These are phyloP conservation scores for Naegleria lovaniensis DNA, from an alignment of 208 protist species.

Conservation along the genomic window DNA sequence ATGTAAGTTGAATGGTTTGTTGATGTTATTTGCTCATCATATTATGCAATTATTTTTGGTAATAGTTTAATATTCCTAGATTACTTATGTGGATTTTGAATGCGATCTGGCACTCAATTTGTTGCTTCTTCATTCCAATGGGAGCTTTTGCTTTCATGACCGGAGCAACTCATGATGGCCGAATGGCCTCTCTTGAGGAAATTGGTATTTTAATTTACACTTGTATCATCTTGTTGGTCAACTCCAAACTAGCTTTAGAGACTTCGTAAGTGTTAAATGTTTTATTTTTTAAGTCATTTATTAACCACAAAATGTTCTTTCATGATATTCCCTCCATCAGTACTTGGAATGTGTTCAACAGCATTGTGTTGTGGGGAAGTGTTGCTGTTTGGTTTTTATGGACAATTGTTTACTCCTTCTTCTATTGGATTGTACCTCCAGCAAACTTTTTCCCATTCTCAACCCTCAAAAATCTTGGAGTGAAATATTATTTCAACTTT, in stretches of 20 bases:
- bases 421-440: not conserved
- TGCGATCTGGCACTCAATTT: slow-evolving; percentile 34
- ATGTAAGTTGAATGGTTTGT: not conserved
- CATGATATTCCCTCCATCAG: not conserved
- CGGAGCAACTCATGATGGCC: not conserved
- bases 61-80: slow-evolving; percentile 29
- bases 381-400: not conserved
- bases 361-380: not conserved
- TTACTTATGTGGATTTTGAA: slow-evolving; percentile 35
- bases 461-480: not conserved
- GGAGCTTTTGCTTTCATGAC: not conserved
- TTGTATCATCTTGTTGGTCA: slow-evolving; percentile 49
- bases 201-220: slow-evolving; percentile 45
- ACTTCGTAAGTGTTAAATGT: slow-evolving; percentile 47
- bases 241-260: slow-evolving; percentile 53
- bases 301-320: slow-evolving; percentile 44
- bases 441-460: not conserved
- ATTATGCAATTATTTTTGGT: too few relatives aligned
- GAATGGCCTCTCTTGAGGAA: slow-evolving; percentile 31
- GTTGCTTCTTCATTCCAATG: slow-evolving; percentile 42
- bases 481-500: not conserved
- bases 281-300: slow-evolving; percentile 41
- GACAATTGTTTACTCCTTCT: not conserved
- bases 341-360: not conserved
- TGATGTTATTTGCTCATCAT: too few relatives aligned